A percentile compares a stretch with the other conserved stretches of the same genome.
These are phyloP conservation scores for Sporothrix dimorphospora DNA, from an alignment of 2,329 filamentous ascomycete species.

Conservation along the genomic window DNA sequence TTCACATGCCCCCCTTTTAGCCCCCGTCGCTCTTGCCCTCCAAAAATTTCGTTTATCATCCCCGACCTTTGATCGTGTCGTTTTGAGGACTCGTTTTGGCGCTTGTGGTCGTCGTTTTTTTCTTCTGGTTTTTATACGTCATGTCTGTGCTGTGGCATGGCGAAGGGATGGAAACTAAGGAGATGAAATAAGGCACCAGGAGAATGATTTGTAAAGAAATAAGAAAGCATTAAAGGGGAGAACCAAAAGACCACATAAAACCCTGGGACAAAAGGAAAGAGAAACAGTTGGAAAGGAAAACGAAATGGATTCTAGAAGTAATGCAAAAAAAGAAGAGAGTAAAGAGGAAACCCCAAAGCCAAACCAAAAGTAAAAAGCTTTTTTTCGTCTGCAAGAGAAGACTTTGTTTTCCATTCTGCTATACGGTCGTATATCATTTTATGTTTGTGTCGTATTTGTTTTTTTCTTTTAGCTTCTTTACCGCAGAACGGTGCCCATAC, in stretches of 20 bases:
- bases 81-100: neutral
- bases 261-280: neutral
- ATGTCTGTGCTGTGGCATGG: no score
- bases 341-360: neutral
- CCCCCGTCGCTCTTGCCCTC: neutral
- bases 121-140: no score
- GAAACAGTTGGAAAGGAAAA: neutral
- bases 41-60: neutral
- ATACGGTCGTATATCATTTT: neutral
- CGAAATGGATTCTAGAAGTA: constrained; percentile 13
- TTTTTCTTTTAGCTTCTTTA: constrained; percentile 36
- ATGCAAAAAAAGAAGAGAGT: constrained; percentile 16
- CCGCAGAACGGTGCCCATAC: constrained; percentile 47
- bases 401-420: neutral
- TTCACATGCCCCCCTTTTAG: neutral
- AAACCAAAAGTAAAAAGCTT: neutral
- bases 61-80: neutral
- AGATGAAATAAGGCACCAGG: neutral
- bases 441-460: neutral
- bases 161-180: neutral
- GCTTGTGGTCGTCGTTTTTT: neutral
- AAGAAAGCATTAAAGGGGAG: constrained; percentile 2
- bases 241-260: constrained; percentile 14
- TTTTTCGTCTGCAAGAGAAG: neutral
- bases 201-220: neutral